These are phyloP conservation scores for Thermomucor indicae-seudaticae DNA, from an alignment of 371 early-diverging fungal genomes.

Conservation along the genomic window DNA sequence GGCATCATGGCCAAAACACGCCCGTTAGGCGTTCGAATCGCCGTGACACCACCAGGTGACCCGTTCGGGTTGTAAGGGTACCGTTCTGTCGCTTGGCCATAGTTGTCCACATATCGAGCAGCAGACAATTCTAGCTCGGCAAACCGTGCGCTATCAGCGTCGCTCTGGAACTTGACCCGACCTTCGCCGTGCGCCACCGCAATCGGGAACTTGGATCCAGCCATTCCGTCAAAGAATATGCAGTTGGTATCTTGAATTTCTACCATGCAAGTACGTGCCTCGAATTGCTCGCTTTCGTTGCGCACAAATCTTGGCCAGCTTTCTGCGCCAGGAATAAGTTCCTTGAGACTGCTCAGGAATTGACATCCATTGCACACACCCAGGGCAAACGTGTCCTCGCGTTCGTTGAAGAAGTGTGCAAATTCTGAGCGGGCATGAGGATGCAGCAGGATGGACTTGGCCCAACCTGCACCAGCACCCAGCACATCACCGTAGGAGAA, in stretches of 20 bases:
- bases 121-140: conserved; percentile 52
- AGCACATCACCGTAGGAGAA: conserved; percentile 98
- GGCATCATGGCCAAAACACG: conserved; percentile 95
- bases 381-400: conserved; percentile 87
- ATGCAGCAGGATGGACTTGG: conserved; percentile 82
- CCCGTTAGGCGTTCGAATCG: conserved; percentile 78
- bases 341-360: conserved; percentile 83
- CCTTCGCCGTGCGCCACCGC: conserved; percentile 98
- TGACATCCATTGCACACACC: conserved; percentile 99
- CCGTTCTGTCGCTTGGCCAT: conserved; percentile 64
- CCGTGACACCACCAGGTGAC: conserved; percentile 81
- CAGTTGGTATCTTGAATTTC: conserved; percentile 49
- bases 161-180: conserved; percentile 68
- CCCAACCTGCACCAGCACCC: conserved; percentile 97
- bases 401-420: conserved; percentile 68
- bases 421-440: conserved; percentile 71
- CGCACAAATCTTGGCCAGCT: conserved; percentile 89
- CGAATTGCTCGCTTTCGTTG: conserved; percentile 91
- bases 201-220: conserved; percentile 87
- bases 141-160: conserved; percentile 39
- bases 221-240: conserved; percentile 87
- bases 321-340: conserved; percentile 76
- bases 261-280: conserved; percentile 84
- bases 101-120: conserved; percentile 79
- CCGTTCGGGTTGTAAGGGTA: conserved; percentile 98